A percentile compares a stretch with the other conserved stretches of the same genome.
Conservation (phyloP, 176 grass and related monocot genomes). For the Saccharum officinarum region DNA sequence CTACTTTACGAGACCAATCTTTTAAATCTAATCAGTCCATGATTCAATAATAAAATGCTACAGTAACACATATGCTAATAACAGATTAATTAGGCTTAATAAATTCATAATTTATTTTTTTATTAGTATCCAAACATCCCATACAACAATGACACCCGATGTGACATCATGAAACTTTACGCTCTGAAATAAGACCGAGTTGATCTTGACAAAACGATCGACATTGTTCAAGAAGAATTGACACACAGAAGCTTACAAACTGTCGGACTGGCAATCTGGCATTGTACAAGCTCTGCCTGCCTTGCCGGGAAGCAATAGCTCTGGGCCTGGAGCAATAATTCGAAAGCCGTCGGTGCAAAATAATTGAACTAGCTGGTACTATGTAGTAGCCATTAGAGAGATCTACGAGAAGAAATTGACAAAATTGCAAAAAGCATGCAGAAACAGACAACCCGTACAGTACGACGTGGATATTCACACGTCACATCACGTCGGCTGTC, state of each 20-base stretch:
- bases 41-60: too few relatives aligned
- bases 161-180: too few relatives aligned
- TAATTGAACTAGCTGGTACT: constrained; percentile 24
- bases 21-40: too few relatives aligned
- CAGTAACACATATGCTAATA: too few relatives aligned
- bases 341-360: constrained; percentile 27
- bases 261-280: neutral
- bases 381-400: neutral
- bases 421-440: neutral
- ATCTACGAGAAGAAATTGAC: neutral
- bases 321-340: neutral
- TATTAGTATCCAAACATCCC: too few relatives aligned
- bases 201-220: neutral
- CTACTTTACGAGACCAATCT: too few relatives aligned
- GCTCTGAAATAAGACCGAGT: too few relatives aligned
- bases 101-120: too few relatives aligned
- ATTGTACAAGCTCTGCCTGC: neutral
- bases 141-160: too few relatives aligned
- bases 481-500: neutral
- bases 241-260: neutral
- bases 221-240: neutral
- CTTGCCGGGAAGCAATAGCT: too few relatives aligned
- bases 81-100: too few relatives aligned
- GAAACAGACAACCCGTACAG: neutral
- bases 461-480: constrained; percentile 7